A percentile compares a stretch with the other conserved stretches of the same genome.
phyloP scores from a whole-genome alignment of 495 filamentous ascomycete species.

The Letharia lupina region DNA sequence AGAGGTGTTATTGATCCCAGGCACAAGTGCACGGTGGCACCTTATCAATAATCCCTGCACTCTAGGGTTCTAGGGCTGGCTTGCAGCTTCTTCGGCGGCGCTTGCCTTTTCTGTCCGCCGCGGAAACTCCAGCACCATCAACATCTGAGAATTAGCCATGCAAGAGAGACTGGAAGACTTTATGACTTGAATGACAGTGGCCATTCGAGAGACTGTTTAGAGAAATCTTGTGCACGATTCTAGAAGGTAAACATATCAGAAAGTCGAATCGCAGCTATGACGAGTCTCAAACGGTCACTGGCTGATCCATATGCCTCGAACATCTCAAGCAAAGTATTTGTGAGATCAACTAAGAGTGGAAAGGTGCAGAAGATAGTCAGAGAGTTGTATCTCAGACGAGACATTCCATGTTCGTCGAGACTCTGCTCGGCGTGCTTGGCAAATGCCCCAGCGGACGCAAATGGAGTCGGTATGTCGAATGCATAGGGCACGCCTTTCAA shows the following conservation, averaged over 20 bases:
- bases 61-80: background rate
- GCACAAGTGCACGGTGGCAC: background rate
- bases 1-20: background rate
- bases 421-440: conserved; percentile 68
- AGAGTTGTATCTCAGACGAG: conserved; percentile 88
- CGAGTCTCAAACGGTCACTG: conserved; percentile 73
- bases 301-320: conserved; percentile 64
- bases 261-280: conserved; percentile 44
- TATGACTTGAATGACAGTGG: background rate
- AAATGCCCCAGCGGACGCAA: conserved; percentile 65
- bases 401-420: conserved; percentile 94
- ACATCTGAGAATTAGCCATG: background rate
- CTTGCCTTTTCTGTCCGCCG: conserved; percentile 3
- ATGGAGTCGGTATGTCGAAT: conserved; percentile 54
- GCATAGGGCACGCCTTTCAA: conserved; percentile 10
- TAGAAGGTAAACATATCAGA: background rate
- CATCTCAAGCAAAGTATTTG: conserved; percentile 86
- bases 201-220: background rate
- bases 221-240: background rate
- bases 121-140: background rate
- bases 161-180: background rate
- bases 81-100: background rate
- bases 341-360: conserved; percentile 83
- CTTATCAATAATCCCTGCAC: conserved; percentile 10
- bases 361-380: conserved; percentile 98